phyloP scores from a whole-genome alignment of 78 protist genomes.

The Dictyostelium firmibasis region DNA sequence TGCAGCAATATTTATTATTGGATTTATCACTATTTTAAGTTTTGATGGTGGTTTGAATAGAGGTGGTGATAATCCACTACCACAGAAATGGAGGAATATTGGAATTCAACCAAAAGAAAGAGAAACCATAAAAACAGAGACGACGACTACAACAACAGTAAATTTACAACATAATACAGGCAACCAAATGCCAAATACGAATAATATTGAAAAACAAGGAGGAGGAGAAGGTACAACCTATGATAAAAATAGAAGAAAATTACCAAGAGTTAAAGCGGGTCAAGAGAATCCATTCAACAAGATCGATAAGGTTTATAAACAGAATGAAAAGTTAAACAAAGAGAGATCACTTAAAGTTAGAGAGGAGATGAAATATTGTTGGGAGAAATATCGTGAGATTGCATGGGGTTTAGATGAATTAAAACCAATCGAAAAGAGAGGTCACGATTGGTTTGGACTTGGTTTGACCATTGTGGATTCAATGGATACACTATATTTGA shows the following conservation, averaged over 20 bases:
- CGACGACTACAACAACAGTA: too few relatives aligned
- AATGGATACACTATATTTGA: slow-evolving; percentile 75
- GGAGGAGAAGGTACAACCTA: background rate
- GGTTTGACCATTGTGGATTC: slow-evolving; percentile 85
- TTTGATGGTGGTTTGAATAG: slow-evolving; percentile 17
- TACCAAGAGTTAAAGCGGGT: background rate
- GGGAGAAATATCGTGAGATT: slow-evolving; percentile 45
- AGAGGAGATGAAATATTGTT: slow-evolving; percentile 72
- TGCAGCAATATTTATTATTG: slow-evolving; percentile 28
- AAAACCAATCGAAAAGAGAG: background rate
- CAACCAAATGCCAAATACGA: background rate
- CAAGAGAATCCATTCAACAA: background rate
- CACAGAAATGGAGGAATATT: slow-evolving; percentile 13
- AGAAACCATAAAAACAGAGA: background rate
- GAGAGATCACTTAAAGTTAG: background rate
- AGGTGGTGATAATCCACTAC: background rate
- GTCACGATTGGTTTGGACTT: slow-evolving; percentile 68
- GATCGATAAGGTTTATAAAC: background rate
- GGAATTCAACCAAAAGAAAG: background rate
- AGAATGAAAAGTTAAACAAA: background rate
- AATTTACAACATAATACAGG: background rate
- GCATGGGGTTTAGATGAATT: slow-evolving; percentile 14
- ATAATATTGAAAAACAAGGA: too few relatives aligned
- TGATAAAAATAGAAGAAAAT: background rate
- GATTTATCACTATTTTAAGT: slow-evolving; percentile 24